These are phyloP conservation scores for Pichia sp. DNA, from an alignment of 1,139 yeast species.

Conservation along the genomic window DNA sequence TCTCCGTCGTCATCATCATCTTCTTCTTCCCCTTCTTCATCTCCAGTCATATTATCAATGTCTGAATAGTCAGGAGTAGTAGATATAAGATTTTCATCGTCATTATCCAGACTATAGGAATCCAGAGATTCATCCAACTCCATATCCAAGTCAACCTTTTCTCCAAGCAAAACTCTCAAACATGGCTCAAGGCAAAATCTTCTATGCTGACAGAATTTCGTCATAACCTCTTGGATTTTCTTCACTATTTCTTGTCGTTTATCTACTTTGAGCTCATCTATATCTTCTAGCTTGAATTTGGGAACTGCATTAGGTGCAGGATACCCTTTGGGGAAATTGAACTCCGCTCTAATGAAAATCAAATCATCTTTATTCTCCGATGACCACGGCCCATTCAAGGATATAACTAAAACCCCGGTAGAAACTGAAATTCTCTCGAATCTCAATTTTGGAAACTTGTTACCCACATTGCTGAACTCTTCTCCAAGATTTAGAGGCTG, in stretches of 20 bases:
- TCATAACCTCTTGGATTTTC: conserved; percentile 49
- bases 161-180: conserved; percentile 75
- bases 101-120: conserved; percentile 17
- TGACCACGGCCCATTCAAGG: conserved; percentile 72
- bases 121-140: conserved; percentile 19
- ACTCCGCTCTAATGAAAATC: conserved; percentile 61
- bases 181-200: conserved; percentile 77
- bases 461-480: conserved; percentile 85
- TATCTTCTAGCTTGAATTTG: conserved; percentile 67
- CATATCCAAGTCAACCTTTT: conserved; percentile 49
- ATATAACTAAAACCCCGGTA: conserved; percentile 69
- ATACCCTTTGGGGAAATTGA: conserved; percentile 63
- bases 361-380: conserved; percentile 43
- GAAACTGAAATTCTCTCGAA: conserved; percentile 87
- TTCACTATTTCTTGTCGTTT: conserved; percentile 43
- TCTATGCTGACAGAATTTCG: conserved; percentile 48
- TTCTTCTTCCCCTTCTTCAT: conserved; percentile 9
- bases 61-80: conserved; percentile 1
- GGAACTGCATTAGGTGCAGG: conserved; percentile 54
- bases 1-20: conserved; percentile 24
- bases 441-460: conserved; percentile 77
- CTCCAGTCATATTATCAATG: conserved; percentile 4
- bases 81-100: conserved; percentile 23
- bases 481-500: conserved; percentile 76
- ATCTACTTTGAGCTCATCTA: conserved; percentile 51